A percentile compares a stretch with the other conserved stretches of the same genome.
Conservation (phyloP, 345 rosid genomes). For the Erysimum cheiranthoides region DNA sequence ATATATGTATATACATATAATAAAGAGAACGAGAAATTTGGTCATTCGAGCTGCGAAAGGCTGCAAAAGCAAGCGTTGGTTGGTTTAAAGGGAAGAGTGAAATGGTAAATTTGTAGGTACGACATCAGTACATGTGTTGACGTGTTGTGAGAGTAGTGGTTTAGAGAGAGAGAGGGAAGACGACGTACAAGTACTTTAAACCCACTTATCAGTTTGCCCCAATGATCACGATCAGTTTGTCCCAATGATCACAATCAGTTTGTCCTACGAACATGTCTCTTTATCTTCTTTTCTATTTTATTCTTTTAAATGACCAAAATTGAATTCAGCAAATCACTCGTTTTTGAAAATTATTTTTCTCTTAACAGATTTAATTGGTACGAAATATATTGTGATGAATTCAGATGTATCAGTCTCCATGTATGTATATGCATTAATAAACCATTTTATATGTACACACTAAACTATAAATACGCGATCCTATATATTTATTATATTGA, state of each 20-base stretch:
- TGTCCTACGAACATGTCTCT: constrained; percentile 20
- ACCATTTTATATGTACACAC: too few species aligned
- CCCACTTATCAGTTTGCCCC: constrained; percentile 28
- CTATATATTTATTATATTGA: not conserved
- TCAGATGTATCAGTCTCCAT: not conserved
- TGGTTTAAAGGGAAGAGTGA: not conserved
- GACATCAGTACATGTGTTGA: not conserved
- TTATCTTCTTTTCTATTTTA: not conserved
- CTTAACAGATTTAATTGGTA: not conserved
- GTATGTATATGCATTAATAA: too few species aligned
- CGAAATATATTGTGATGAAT: not conserved
- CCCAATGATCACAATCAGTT: constrained; percentile 35
- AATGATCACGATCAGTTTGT: constrained; percentile 35
- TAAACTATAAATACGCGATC: not conserved
- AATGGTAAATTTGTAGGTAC: not conserved
- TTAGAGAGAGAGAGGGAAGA: not conserved
- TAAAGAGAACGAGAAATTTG: constrained; percentile 10
- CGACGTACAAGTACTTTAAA: constrained; percentile 27
- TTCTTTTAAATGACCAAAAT: not conserved
- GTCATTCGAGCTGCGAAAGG: constrained; percentile 33
- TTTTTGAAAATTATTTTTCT: not conserved
- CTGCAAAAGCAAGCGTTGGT: constrained; percentile 32
- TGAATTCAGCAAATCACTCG: not conserved
- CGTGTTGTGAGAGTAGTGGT: constrained; percentile 24
- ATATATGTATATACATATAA: too few species aligned